phyloP scores from a whole-genome alignment of 768 basidiomycete species.

The Lentinus brumalis region DNA sequence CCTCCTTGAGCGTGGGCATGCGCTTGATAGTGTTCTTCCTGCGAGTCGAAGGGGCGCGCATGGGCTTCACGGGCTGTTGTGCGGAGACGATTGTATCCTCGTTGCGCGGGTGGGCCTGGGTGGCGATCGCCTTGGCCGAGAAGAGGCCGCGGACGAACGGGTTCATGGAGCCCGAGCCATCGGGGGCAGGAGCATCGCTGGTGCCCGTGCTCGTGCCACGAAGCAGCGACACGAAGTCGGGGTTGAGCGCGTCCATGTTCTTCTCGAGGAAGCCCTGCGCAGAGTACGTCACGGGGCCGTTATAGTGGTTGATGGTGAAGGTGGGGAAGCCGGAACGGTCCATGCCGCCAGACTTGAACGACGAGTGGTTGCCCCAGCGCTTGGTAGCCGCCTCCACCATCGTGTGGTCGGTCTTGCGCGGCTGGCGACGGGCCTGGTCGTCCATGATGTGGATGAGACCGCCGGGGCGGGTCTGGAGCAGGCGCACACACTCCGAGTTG shows the following conservation, averaged over 20 bases:
- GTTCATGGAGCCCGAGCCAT: constrained; percentile 80
- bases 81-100: constrained; percentile 96
- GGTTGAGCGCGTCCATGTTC: constrained; percentile 87
- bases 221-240: constrained; percentile 89
- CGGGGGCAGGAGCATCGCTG: constrained; percentile 48
- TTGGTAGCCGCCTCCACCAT: constrained; percentile 96
- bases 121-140: constrained; percentile 85
- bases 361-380: constrained; percentile 91
- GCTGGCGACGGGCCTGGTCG: constrained; percentile 84
- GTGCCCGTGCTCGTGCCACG: constrained; percentile 51
- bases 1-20: constrained; percentile 53
- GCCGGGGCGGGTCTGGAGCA: constrained; percentile 84
- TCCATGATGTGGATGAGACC: constrained; percentile 98
- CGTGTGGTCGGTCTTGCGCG: constrained; percentile 89
- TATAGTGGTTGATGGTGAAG: constrained; percentile 92
- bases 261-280: constrained; percentile 87
- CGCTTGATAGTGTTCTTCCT: constrained; percentile 76
- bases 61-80: constrained; percentile 91
- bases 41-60: constrained; percentile 89
- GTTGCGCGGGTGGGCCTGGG: constrained; percentile 87
- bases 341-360: constrained; percentile 79
- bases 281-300: constrained; percentile 89
- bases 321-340: constrained; percentile 81
- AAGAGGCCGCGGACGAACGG: constrained; percentile 93
- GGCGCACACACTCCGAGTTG: constrained; percentile 85